A percentile compares a stretch with the other conserved stretches of the same genome.
Conservation (phyloP, 768 basidiomycete species). For the Boletus pseudopeckii region DNA sequence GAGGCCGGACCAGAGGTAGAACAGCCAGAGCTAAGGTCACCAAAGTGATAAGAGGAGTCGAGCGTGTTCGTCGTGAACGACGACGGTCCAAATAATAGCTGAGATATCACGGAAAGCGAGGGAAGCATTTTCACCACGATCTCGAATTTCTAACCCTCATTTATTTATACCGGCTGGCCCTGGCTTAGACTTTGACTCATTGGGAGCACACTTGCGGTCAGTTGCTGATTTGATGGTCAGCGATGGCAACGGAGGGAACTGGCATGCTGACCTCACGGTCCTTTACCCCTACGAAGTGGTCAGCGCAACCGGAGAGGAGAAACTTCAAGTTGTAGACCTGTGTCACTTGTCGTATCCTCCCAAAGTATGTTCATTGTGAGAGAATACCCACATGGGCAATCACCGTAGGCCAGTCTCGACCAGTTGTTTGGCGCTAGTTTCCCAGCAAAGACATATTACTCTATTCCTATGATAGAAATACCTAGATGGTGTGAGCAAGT, state of each 20-base stretch:
- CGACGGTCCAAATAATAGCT: conserved; percentile 18
- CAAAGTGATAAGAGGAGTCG: conserved; percentile 29
- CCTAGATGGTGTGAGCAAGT: background rate
- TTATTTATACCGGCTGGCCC: conserved; percentile 3
- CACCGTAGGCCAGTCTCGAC: background rate
- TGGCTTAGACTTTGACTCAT: background rate
- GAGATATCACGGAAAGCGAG: conserved; percentile 20
- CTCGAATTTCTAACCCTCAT: background rate
- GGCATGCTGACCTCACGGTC: background rate
- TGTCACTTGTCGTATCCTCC: background rate
- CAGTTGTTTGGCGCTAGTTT: background rate
- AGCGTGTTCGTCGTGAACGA: conserved; percentile 18
- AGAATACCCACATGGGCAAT: background rate
- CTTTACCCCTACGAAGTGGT: background rate
- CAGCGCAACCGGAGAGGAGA: no score
- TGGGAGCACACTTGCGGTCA: background rate
- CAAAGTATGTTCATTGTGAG: no score
- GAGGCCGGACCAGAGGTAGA: conserved; percentile 47
- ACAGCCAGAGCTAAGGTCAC: conserved; percentile 47
- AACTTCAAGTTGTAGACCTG: background rate
- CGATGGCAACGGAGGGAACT: background rate
- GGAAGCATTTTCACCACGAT: conserved; percentile 12
- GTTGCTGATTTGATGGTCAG: background rate
- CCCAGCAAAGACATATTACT: background rate
- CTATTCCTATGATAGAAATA: background rate